Base-by-base conservation (phyloP, 805 yeast species). In the Candida lessepsii region DNA sequence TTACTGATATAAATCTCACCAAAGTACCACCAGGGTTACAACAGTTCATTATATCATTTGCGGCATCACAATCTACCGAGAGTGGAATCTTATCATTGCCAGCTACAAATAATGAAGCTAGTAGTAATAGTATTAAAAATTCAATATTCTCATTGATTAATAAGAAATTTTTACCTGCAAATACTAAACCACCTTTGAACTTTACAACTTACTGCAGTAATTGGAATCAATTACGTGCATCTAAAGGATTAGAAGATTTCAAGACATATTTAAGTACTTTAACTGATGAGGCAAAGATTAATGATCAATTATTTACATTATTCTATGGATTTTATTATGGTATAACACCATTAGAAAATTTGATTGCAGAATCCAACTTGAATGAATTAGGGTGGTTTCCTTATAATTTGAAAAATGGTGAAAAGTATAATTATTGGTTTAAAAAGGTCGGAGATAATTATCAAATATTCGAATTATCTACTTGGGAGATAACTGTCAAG, bases 301-400 rank as follows among this genome's bases (percentile, higher is more conserved):
- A 66, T 33, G 73, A 70, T 41, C 51, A 65, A 38, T 58, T 61
- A 7, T 52, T 63, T 53, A 71, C 65, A 9, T 56, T 70, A 19
- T 70, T 70, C 40, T 70, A 61, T 46, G 75, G 75, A 2, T 65
- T 57, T 41, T 69, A 66, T 47, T 67, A 65, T 45, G 74, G 72
- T 2, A 46, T 58, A 17, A 63, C 71, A 4, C 75, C 75, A 3
- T 50, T 67, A 20, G 75, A 70, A 42, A 67, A 67, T 47, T 54
- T 67, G 35, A 59, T 68, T 15, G 73, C 75, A 5, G 74, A 70
- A 50, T 53, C 59, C 2, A 57, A 60, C 41, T 60, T 70, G 40
- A 63, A 61, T 45, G 52, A 54, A 36, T 51, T 68, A 30, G 73
- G 72, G 2, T 70, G 75, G 75, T 62, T 49, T 40, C 74, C 74